A percentile compares a stretch with the other conserved stretches of the same genome.
phyloP scores from a whole-genome alignment of 495 filamentous ascomycete genomes.

The Xylaria cubensis region DNA sequence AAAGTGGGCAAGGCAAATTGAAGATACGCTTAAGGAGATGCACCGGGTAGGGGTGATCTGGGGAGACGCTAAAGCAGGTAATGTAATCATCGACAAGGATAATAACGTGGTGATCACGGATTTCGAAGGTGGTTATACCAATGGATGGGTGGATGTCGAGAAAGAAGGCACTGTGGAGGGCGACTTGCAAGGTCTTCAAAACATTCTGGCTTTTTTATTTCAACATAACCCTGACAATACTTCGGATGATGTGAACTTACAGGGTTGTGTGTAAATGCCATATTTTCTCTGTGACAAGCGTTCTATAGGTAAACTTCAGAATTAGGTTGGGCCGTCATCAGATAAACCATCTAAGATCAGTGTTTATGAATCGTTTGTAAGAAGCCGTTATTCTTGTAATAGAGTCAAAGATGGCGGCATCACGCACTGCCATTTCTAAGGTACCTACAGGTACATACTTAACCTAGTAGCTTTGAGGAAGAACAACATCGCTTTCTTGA shows the following conservation, averaged over 20 bases:
- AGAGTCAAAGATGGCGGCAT: too few species aligned
- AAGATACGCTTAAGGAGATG: conserved; percentile 35
- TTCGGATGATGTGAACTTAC: background rate
- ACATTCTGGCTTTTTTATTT: conserved; percentile 51
- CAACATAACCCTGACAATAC: background rate
- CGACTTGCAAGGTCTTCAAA: conserved; percentile 44
- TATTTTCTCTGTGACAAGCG: background rate
- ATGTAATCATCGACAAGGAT: conserved; percentile 51
- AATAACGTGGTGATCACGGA: conserved; percentile 54
- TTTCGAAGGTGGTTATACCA: conserved; percentile 53
- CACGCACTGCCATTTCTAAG: too few species aligned
- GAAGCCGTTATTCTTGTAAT: too few species aligned
- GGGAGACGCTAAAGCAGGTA: conserved; percentile 54
- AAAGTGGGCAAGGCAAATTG: conserved; percentile 13
- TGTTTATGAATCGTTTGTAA: too few species aligned
- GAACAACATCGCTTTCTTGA: too few species aligned
- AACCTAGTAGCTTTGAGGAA: too few species aligned
- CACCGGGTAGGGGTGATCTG: conserved; percentile 48
- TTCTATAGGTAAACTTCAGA: too few species aligned
- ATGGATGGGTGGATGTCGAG: conserved; percentile 49
- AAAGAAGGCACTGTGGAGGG: conserved; percentile 46
- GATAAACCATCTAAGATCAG: too few species aligned
- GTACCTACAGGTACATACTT: too few species aligned
- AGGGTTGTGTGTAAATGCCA: conserved; percentile 3
- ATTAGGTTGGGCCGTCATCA: too few species aligned